Evolutionary conservation across 768 basidiomycete genomes (phyloP).

Genomic region (Cubamyces lactineus): DNA sequence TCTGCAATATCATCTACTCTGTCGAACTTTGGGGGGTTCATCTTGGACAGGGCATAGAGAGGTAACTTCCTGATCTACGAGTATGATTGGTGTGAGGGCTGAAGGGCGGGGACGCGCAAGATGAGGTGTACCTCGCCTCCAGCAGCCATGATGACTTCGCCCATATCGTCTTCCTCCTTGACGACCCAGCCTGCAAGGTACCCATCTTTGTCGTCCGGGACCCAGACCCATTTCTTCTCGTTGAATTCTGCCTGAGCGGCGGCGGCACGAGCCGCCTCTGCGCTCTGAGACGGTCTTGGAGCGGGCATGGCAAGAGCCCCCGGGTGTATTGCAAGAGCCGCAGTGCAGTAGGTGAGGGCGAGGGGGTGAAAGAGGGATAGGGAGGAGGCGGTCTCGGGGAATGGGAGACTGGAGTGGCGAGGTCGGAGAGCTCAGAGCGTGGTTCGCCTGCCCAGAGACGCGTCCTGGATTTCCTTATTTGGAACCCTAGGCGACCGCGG

Average conservation of each 20-base stretch:
- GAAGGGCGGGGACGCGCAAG: not conserved
- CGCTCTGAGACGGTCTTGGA: constrained; percentile 43
- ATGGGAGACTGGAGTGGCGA: constrained; percentile 2
- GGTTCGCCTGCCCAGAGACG: constrained; percentile 13
- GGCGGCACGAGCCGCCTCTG: constrained; percentile 79
- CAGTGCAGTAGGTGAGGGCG: constrained; percentile 7
- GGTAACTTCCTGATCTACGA: constrained; percentile 66
- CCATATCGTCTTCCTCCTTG: constrained; percentile 80
- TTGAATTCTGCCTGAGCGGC: constrained; percentile 95
- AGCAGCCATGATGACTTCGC: constrained; percentile 82
- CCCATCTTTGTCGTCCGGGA: constrained; percentile 89
- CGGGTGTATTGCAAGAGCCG: not conserved
- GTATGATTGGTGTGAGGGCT: not conserved
- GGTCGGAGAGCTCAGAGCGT: not conserved
- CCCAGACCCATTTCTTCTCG: constrained; percentile 99
- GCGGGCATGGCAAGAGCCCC: constrained; percentile 34
- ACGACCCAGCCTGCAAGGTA: constrained; percentile 96
- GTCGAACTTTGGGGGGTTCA: constrained; percentile 99
- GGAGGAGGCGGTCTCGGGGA: too few species aligned
- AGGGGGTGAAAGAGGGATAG: not conserved
- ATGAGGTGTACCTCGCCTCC: constrained; percentile 69
- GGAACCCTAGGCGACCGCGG: constrained; percentile 5
- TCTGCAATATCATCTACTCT: constrained; percentile 98
- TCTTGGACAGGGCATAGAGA: constrained; percentile 84
- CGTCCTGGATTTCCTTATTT: constrained; percentile 15